Base-by-base conservation (phyloP, 2,329 filamentous ascomycete genomes). In the Apiospora sp. region DNA sequence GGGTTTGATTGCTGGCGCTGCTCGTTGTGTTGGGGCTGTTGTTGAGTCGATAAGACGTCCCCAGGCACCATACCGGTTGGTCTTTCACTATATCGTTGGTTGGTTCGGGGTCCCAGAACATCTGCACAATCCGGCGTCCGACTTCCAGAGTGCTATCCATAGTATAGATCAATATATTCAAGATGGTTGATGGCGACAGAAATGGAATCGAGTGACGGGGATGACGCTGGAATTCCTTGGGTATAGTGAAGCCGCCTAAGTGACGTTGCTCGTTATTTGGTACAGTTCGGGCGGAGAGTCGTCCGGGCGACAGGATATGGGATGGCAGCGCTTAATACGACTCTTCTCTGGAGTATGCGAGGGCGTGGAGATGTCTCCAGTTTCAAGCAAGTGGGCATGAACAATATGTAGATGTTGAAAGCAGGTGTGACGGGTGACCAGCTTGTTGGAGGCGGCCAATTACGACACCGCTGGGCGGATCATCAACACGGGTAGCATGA, bases 101-200 rank as follows among this genome's bases (percentile, higher is more conserved):
- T 7, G 95, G 95, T 75, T 95, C 92, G 0, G 95, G 94, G 78
- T 98, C 95, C 92, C 95, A 98, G 79, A 98, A 92, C 84, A 94
- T 94, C 83, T 96, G 93, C 73, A 98, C 92, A 77, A 98, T 91
- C 75, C 93, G 93, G 77, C 93, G 92, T 77, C 93, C 90, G 73
- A 97, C 86, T 79, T 97, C 94, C 72, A 93, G 90, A 72, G 88
- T 91, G 24, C 79, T 75, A 64, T 80, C 80, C 80, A 82, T 81
- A 43, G 64, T 74, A 73, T 34, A 43, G 22, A 19, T 68, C 46
- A 68, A 44, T 64, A 64, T 64, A 64, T 37, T n/a, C 19, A 41
- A 24, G 19, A 19, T 64, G 8, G 34, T 41, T 41, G 58, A 22
- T 64, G 10, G 19, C 19, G 19, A 64, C 19, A 19, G 19, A n/a